Base-by-base conservation (phyloP, 495 filamentous ascomycete genomes). In the Glarea lozoyensis region DNA sequence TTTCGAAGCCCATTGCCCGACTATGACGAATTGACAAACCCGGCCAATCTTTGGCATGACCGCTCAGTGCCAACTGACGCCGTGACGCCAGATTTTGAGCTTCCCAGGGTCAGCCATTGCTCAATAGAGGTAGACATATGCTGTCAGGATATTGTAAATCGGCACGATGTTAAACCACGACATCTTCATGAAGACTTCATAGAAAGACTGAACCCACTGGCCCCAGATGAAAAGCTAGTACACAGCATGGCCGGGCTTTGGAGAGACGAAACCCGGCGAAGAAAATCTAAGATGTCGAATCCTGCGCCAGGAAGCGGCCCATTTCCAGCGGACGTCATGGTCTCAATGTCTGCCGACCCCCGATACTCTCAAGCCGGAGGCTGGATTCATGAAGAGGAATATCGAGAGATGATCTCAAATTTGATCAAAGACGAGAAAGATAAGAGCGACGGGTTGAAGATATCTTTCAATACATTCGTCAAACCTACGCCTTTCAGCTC, bases 341-440 rank as follows among this genome's bases (percentile, higher is more conserved):
- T 89, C 11, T 85, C 87, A 11, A 86, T 94, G 75, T 94, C 88
- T 13, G 86, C 86, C 2, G 81, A 88, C 53, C 69, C 78, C 13
- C 74, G 92, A 38, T 72, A 82, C 42, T 72, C 78, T 13, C 65
- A 78, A 27, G 70, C 71, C 40, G 75, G 75, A 16, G 79, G 78
- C 4, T 98, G 92, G 92, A 81, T 95, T 17, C 88, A 95, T 54
- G 88, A 95, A 61, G 84, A 85, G 45, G 88, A 94, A 45, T 88
- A 81, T 57, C 70, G 73, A 17, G 66, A 78, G 22, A 69, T 82
- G 54, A 63, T 88, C 1, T 58, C 68, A 32, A 59, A 64, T 15
- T 66, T 89, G 23, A 72, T 82, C 13, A 51, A 60, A 1, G 66
- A 85, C 24, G 92, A 94, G 59, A 70, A 61, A 41, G 57, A 48